Base-by-base conservation (phyloP, 208 protist genomes). In the Willaertia magna region DNA sequence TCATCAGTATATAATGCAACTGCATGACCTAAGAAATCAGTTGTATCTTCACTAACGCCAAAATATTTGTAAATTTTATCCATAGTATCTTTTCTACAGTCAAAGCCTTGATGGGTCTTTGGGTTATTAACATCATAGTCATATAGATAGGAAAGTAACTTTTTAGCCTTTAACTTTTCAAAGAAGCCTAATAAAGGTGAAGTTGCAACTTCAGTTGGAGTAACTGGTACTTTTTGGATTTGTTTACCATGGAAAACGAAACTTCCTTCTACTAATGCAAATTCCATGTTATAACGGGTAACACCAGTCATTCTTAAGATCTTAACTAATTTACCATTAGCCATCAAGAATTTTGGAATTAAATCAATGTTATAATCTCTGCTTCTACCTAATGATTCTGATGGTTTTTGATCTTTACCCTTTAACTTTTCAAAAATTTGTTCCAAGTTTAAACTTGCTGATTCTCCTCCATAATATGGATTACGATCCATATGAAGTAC, bases 401-500 rank as follows among this genome's bases (percentile, higher is more conserved):
- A 92, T 34, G 93, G 92, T 11, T 91, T 88, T 44, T 88, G 92
- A 86, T 94, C 96, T 87, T 92, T 90, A n/a, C n/a, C 81, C 67
- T 59, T 43, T 85, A 98, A 98, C 88, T 97, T 95, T 87, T 97
- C 87, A 89, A 95, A 98, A 9, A 99, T 89, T 91, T 99, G 97
- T 48, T 95, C 91, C 44, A 99, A 92, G 90, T 98, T 99, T 6
- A 99, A 91, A 14, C 97, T 99, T 20, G 98, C 99, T 88, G 91
- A 97, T 86, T 99, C 98, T 52, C 97, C 98, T 87, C 99, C 99
- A 90, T 99, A 99, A 93, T 99, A 99, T 30, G 94, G 88, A 91
- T 99, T 99, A 87, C 98, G 94, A 90, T 99, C 99, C 89, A 99
- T 96, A 86, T 99, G 98, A 42, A 99, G 93, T 12, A 99, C 98